Evolutionary conservation across 495 filamentous ascomycete species (phyloP), one percentile per base, ranked within the genome.

Genomic region (Aspergillus heteromorphus): DNA sequence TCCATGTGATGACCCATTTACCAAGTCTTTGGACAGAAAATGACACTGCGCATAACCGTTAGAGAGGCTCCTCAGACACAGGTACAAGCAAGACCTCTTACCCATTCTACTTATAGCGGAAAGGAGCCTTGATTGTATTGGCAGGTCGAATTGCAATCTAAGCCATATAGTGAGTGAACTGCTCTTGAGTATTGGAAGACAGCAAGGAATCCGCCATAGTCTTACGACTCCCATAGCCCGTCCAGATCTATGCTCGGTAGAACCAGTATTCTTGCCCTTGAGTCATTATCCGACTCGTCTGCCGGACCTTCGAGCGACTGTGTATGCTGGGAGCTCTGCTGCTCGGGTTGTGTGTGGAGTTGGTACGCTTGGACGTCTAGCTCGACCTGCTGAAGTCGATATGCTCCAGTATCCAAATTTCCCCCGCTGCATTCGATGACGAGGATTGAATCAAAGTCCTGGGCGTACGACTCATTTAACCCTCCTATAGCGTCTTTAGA

Each of bases 211-310:
- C 19, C 14, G 18, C 14, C 20, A 20, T 17, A 19, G 18, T 23
- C 72, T 42, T 71, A 73, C 68, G 73, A 75, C 45, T 79, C 74
- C 80, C 80, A 83, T 14, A 75, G 45, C 29, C 70, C 72, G 50
- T 77, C 67, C n/a, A 81, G 56, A 4, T 58, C 45, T 21, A 63
- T 65, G 43, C 62, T 66, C 1, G 80, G 80, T 17, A 83, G 61
- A 14, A 31, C 36, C 16, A 65, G 51, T 13, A 76, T 54, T 11
- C 61, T 70, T 13, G 69, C 62, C 36, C 57, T 61, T 18, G 56
- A 17, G 21, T 34, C 25, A 30, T 61, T 57, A 4, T 60, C 48
- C 20, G 23, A 23, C 4, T 16, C 55, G 20, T 56, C 51, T 38
- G 29, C 42, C 7, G 23, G 23, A 8, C 55, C 62, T 11, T 58